A percentile compares a stretch with the other conserved stretches of the same genome.
Evolutionary conservation across 257 asterid species (phyloP).

Genomic region (Solanum pimpinellifolium): DNA sequence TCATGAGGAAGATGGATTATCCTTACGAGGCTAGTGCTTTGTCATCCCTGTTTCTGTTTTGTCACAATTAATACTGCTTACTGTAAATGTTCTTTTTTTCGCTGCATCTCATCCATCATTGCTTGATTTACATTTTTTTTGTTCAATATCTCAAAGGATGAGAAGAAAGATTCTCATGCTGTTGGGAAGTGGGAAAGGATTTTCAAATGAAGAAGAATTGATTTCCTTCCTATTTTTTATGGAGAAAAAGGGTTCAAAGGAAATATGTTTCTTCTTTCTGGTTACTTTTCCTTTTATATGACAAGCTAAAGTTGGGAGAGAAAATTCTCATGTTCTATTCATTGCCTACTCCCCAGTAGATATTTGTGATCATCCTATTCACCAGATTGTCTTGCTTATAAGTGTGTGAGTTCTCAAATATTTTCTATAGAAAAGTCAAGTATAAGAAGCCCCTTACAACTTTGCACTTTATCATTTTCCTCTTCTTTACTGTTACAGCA

Average conservation of each 20-base stretch:
- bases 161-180: not conserved
- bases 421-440: not conserved
- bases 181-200: not conserved
- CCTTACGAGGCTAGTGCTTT: slow-evolving; percentile 79
- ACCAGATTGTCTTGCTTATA: not conserved
- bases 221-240: not conserved
- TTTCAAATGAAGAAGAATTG: not conserved
- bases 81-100: not conserved
- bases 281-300: not conserved
- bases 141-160: not conserved
- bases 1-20: slow-evolving; percentile 89
- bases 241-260: not conserved
- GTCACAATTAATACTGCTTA: not conserved
- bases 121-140: not conserved
- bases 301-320: not conserved
- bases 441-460: not conserved
- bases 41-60: slow-evolving; percentile 3
- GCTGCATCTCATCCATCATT: not conserved
- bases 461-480: not conserved
- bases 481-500: slow-evolving; percentile 54
- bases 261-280: not conserved
- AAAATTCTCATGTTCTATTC: not conserved
- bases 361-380: not conserved
- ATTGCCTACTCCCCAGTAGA: not conserved
- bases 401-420: not conserved